phyloP scores from a whole-genome alignment of 345 rosid genomes.

The Carallia pectinifolia region DNA sequence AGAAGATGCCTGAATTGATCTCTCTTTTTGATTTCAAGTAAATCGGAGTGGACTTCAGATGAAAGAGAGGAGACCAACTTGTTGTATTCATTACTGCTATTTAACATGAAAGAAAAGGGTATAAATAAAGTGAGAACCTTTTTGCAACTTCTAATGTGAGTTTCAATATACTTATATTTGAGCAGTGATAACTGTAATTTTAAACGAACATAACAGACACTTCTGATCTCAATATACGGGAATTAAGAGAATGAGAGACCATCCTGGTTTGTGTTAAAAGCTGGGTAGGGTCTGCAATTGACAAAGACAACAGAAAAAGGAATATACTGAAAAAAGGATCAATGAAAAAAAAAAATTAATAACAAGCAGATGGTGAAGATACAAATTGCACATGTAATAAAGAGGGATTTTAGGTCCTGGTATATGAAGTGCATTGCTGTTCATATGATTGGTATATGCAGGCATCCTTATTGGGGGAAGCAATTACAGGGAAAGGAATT shows the following conservation, averaged over 20 bases:
- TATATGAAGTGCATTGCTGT: background rate
- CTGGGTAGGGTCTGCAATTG: too few relatives aligned
- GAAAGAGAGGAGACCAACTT: background rate
- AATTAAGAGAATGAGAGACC: too few relatives aligned
- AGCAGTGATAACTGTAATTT: background rate
- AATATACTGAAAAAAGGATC: too few relatives aligned
- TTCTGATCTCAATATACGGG: too few relatives aligned
- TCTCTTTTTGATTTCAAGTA: too few relatives aligned
- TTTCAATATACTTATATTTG: background rate
- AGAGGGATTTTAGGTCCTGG: background rate
- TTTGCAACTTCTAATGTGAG: background rate
- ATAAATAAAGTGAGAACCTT: too few relatives aligned
- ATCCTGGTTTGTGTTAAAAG: too few relatives aligned
- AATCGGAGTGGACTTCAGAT: background rate
- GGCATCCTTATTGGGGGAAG: constrained; percentile 96
- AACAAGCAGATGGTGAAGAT: background rate
- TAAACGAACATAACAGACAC: too few relatives aligned
- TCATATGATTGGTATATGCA: constrained; percentile 13
- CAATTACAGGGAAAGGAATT: constrained; percentile 87
- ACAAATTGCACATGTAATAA: background rate
- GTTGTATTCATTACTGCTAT: background rate
- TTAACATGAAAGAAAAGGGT: background rate
- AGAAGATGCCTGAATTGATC: too few relatives aligned
- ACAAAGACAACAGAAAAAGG: too few relatives aligned
- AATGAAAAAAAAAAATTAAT: background rate